These are phyloP conservation scores for Pichia paraexigua DNA, from an alignment of 805 yeast genomes.

Conservation along the genomic window DNA sequence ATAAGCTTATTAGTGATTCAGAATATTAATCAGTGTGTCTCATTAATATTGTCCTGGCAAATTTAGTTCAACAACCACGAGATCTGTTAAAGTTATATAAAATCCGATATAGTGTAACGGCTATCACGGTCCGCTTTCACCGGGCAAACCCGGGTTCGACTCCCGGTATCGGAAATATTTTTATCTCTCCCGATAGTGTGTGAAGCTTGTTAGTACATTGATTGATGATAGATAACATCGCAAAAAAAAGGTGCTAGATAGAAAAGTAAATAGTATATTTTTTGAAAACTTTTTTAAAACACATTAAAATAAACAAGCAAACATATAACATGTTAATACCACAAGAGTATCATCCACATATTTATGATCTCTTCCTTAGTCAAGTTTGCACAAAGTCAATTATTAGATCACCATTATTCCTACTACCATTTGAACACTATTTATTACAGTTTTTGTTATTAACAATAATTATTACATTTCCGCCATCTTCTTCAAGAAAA, in stretches of 20 bases:
- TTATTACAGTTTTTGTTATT: not conserved
- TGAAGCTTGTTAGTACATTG: too few species aligned
- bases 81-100: not conserved
- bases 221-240: too few species aligned
- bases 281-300: too few species aligned
- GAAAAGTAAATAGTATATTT: too few species aligned
- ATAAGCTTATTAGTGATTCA: too few species aligned
- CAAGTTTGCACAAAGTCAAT: not conserved
- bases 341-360: not conserved
- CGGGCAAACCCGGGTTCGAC: constrained; percentile 80
- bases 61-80: too few species aligned
- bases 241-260: too few species aligned
- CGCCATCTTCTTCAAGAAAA: not conserved
- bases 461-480: not conserved
- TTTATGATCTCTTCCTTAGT: not conserved
- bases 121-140: constrained; percentile 80
- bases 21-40: too few species aligned
- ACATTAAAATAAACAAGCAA: too few species aligned
- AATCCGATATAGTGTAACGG: constrained; percentile 74
- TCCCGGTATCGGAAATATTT: constrained; percentile 64
- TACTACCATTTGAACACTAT: constrained; percentile 1
- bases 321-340: not conserved
- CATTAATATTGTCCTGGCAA: too few species aligned
- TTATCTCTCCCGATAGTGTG: too few species aligned
- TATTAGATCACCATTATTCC: not conserved